Base-by-base conservation (phyloP, 2,329 filamentous ascomycete genomes). In the Diaporthe ilicicola region DNA sequence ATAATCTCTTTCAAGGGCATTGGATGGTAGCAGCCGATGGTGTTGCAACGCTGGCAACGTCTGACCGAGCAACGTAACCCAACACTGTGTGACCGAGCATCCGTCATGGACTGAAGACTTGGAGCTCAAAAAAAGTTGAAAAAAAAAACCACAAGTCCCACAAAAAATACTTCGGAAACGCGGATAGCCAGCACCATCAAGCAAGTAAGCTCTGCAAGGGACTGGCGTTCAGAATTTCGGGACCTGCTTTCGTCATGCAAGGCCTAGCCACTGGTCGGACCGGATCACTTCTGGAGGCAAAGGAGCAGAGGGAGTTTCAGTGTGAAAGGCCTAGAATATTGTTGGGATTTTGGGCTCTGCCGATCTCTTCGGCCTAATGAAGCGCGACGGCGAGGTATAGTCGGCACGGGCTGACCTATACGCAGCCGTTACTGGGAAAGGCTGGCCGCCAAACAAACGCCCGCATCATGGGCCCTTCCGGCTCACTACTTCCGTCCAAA, bases 11-110 rank as follows among this genome's bases (percentile, higher is more conserved):
- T 22, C 59, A 50, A 50, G 44, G 13, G 27, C 29, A 50, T 50
- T 64, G 59, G 59, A 27, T 29, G 59, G 59, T 64, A 64, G 59
- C 59, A 64, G 59, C 59, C 59, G 59, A 64, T 34, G 44, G 34
- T 50, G 44, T 64, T 37, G 29, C 59, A 64, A 64, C 44, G 46
- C 59, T 64, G 59, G 42, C 42, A 64, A 29, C 42, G 44, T 64
- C 59, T 64, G 59, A 50, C 59, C 29, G 59, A 24, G 19, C 7
- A 50, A 50, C 59, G 59, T 50, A 64, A 64, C 59, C 59, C 44
- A 50, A 64, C 29, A 37, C 10, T 64, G 44, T 64, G 44, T 50
- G 59, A 64, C 59, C 59, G 37, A 64, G 59, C 59, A 50, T 50
- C 59, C 29, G 59, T 50, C 27, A 48, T 19, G 13, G 29, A 50